phyloP scores from a whole-genome alignment of 345 rosid genomes.

The Gossypium herbaceum region DNA sequence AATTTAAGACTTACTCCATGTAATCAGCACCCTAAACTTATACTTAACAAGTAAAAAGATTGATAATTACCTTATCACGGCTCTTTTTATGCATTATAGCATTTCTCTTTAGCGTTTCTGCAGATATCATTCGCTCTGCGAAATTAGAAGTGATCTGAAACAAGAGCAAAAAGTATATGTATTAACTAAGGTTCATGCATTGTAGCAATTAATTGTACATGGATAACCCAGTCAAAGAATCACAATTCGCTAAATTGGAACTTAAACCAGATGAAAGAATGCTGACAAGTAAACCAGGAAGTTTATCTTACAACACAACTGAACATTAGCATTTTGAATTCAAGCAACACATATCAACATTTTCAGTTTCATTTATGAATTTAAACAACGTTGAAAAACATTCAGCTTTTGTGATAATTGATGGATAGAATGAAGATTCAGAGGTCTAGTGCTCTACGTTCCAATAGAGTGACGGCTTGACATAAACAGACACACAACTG shows the following conservation, averaged over 20 bases:
- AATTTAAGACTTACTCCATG: not conserved
- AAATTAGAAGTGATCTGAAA: conserved; percentile 75
- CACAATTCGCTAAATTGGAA: not conserved
- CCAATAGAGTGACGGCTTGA: not conserved
- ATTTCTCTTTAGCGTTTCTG: conserved; percentile 64
- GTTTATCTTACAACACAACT: not conserved
- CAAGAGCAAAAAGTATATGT: conserved; percentile 20
- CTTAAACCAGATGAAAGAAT: not conserved
- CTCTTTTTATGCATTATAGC: conserved; percentile 67
- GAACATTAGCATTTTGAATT: not conserved
- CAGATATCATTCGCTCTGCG: conserved; percentile 64
- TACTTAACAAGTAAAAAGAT: conserved; percentile 6
- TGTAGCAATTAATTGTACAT: not conserved
- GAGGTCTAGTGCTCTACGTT: not conserved
- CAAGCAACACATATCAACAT: not conserved
- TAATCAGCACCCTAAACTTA: not conserved
- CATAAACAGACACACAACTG: not conserved
- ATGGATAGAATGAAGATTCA: not conserved
- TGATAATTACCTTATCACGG: conserved; percentile 45
- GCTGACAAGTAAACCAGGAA: not conserved
- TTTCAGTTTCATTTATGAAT: not conserved
- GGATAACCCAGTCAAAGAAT: not conserved
- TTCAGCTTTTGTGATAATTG: not conserved
- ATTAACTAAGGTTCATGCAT: conserved; percentile 6
- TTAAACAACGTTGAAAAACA: not conserved